Percentiles rank a stretch among this genome's conserved stretches.
These are phyloP conservation scores for Hirschioporus abietinus DNA, from an alignment of 768 basidiomycete species.

Conservation along the genomic window DNA sequence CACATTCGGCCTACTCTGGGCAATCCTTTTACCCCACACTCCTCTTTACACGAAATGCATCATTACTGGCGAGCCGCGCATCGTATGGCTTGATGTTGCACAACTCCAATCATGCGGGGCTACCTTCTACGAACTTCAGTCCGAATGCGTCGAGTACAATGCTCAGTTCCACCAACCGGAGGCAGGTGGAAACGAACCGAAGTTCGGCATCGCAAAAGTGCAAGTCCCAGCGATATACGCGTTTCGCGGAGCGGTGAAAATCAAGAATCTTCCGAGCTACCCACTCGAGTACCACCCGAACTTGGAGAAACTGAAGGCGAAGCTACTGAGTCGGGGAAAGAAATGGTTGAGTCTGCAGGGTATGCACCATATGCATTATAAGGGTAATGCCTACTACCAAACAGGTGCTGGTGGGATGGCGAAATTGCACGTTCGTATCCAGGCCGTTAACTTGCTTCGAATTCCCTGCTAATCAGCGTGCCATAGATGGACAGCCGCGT, in stretches of 20 bases:
- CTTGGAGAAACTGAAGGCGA: background rate
- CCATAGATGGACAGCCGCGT: background rate
- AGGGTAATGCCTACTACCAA: conserved; percentile 7
- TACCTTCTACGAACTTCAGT: conserved; percentile 7
- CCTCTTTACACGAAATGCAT: conserved; percentile 8
- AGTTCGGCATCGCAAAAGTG: conserved; percentile 20
- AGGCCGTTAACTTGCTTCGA: background rate
- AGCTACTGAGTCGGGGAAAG: background rate
- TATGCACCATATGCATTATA: conserved; percentile 2
- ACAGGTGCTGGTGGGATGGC: background rate
- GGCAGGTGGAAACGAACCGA: conserved; percentile 5
- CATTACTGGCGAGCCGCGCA: background rate
- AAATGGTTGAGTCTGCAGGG: conserved; percentile 8
- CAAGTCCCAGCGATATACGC: conserved; percentile 9
- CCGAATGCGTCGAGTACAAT: conserved; percentile 9
- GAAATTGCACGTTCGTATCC: background rate
- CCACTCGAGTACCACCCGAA: conserved; percentile 7
- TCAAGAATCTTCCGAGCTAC: background rate
- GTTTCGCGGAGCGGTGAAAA: background rate
- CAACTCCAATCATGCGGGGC: background rate
- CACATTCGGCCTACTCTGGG: conserved; percentile 15
- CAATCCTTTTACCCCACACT: conserved; percentile 12
- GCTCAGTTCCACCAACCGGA: conserved; percentile 10
- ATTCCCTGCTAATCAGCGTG: background rate
- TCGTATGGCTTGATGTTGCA: background rate